These are phyloP conservation scores for Heritiera fomes DNA, from an alignment of 345 rosid species.

Conservation along the genomic window DNA sequence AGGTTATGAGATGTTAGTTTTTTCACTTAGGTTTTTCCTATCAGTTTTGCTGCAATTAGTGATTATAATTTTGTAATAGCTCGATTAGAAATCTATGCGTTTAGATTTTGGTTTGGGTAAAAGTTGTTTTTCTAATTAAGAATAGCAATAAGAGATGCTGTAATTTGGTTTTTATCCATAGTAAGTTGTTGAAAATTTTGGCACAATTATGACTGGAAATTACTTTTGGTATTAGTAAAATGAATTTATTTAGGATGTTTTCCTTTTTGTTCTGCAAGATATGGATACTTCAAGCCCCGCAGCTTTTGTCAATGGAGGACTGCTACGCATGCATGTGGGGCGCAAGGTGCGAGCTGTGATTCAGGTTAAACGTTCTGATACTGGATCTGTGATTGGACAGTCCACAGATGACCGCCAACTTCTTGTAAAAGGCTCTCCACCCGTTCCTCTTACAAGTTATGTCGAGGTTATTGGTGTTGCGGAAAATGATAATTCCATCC, in stretches of 20 bases:
- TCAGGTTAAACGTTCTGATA: slow-evolving; percentile 61
- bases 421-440: slow-evolving; percentile 54
- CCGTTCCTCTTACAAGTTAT: slow-evolving; percentile 50
- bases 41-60: background rate
- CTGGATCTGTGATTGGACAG: slow-evolving; percentile 53
- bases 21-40: background rate
- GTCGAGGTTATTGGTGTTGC: slow-evolving; percentile 91
- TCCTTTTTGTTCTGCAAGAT: background rate
- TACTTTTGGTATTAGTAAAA: background rate
- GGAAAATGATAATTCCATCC: slow-evolving; percentile 56
- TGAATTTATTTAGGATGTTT: background rate
- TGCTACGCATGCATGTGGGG: slow-evolving; percentile 55
- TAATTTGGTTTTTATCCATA: background rate
- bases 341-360: slow-evolving; percentile 65
- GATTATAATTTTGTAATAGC: background rate
- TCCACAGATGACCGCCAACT: slow-evolving; percentile 71
- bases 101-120: background rate
- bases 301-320: slow-evolving; percentile 75
- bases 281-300: slow-evolving; percentile 90
- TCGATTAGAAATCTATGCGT: too few species aligned
- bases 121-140: background rate
- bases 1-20: background rate
- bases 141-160: background rate
- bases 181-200: background rate
- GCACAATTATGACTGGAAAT: background rate